phyloP scores from a whole-genome alignment of 495 filamentous ascomycete species.

The Cercophora sp. region DNA sequence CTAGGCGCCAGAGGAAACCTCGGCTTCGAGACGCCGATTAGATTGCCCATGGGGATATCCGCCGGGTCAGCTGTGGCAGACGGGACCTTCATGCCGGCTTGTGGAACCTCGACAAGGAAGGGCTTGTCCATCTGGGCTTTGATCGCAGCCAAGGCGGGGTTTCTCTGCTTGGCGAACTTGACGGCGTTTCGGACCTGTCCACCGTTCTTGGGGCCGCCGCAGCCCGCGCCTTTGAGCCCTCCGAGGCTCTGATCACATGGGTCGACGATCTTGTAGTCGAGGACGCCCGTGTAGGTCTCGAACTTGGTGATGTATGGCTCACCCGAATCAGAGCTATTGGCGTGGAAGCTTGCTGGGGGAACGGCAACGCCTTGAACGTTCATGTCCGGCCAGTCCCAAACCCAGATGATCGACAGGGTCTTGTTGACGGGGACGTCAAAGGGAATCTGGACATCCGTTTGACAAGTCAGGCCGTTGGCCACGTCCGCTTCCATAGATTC shows the following conservation, averaged over 20 bases:
- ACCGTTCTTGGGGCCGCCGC: constrained; percentile 11
- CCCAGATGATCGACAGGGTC: constrained; percentile 79
- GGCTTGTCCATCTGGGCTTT: constrained; percentile 32
- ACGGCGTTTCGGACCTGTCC: constrained; percentile 15
- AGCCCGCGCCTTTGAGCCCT: constrained; percentile 22
- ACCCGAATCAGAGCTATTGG: constrained; percentile 36
- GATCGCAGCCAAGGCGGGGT: constrained; percentile 28
- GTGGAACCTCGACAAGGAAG: constrained; percentile 33
- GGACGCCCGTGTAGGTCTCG: constrained; percentile 78
- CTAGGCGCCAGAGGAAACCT: constrained; percentile 3
- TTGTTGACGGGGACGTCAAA: constrained; percentile 43
- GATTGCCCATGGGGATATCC: constrained; percentile 21
- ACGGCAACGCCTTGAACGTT: constrained; percentile 24
- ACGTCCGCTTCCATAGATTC: constrained; percentile 22
- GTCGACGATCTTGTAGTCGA: constrained; percentile 63
- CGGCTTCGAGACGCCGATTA: constrained; percentile 17
- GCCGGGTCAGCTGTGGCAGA: constrained; percentile 14
- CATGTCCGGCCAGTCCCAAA: constrained; percentile 79
- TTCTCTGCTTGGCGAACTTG: constrained; percentile 25
- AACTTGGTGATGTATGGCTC: constrained; percentile 43
- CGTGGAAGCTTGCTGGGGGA: constrained; percentile 22
- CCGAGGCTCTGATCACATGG: constrained; percentile 30
- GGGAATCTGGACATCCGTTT: constrained; percentile 71
- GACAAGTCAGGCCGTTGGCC: constrained; percentile 59
- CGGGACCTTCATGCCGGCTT: constrained; percentile 19